Percentiles rank a stretch among this genome's conserved stretches.
phyloP scores from a whole-genome alignment of 441 rosid species.

The Pelargonium myrrhifolium region DNA sequence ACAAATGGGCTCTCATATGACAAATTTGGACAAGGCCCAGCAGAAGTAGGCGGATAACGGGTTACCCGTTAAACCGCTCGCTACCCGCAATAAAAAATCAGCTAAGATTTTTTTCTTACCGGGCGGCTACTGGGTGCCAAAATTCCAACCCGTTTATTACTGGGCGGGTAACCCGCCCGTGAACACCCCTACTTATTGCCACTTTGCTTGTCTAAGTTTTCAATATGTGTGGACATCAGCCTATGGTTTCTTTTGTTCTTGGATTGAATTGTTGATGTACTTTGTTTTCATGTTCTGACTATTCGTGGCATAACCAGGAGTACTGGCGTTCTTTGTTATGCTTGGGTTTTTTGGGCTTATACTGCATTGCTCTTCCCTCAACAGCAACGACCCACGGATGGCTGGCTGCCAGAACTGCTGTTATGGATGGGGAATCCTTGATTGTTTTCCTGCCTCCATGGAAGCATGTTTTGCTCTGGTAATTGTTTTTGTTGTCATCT shows the following conservation, averaged over 20 bases:
- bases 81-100: no score
- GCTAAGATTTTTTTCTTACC: no score
- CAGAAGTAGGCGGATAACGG: no score
- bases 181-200: neutral
- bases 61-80: no score
- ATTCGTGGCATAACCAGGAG: slow-evolving; percentile 39
- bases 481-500: slow-evolving; percentile 73
- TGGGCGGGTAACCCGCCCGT: no score
- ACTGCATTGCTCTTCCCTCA: slow-evolving; percentile 74
- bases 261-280: neutral
- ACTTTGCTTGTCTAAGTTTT: neutral
- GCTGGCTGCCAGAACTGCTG: slow-evolving; percentile 96
- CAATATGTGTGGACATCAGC: neutral
- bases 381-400: slow-evolving; percentile 78
- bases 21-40: no score
- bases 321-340: slow-evolving; percentile 81
- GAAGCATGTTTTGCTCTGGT: slow-evolving; percentile 91
- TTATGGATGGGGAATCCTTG: slow-evolving; percentile 93
- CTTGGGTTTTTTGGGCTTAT: slow-evolving; percentile 85
- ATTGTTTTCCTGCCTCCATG: slow-evolving; percentile 93
- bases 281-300: slow-evolving; percentile 7
- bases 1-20: no score
- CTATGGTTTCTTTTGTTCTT: neutral
- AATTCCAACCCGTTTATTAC: no score
- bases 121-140: no score